phyloP scores from a whole-genome alignment of 202 grass and related monocot genomes.

The Schoenoplectus tabernaemontani region DNA sequence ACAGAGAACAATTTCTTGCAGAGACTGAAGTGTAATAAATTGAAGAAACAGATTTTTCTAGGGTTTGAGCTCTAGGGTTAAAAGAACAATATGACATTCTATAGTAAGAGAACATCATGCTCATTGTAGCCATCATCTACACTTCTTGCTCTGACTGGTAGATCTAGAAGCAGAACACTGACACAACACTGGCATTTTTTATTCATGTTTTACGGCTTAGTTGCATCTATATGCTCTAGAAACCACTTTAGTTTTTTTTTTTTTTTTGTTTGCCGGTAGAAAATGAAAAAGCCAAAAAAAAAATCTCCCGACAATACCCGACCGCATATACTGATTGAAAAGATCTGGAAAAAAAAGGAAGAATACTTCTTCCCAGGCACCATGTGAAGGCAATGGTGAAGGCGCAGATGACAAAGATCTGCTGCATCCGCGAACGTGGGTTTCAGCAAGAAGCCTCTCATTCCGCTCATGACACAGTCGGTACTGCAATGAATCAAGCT shows the following conservation, averaged over 20 bases:
- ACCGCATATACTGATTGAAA: not conserved
- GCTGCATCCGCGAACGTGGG: conserved; percentile 32
- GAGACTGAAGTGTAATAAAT: not conserved
- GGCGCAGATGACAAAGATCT: conserved; percentile 35
- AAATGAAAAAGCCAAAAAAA: not conserved
- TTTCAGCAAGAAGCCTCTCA: conserved; percentile 68
- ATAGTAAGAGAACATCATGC: not conserved
- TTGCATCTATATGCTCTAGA: not conserved
- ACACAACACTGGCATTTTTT: not conserved
- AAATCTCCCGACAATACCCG: not conserved
- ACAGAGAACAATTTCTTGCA: not conserved
- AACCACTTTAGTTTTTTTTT: not conserved
- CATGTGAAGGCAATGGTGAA: conserved; percentile 49
- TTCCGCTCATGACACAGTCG: conserved; percentile 78
- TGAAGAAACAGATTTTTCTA: not conserved
- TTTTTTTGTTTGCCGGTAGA: not conserved
- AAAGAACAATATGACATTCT: not conserved
- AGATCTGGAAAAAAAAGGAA: not conserved
- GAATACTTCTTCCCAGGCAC: conserved; percentile 80
- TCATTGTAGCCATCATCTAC: not conserved
- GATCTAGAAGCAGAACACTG: not conserved
- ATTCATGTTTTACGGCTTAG: not conserved
- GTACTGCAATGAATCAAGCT: conserved; percentile 69
- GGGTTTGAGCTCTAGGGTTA: not conserved
- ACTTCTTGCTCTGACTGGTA: not conserved